Percentiles rank a stretch among this genome's conserved stretches.
These are phyloP conservation scores for Saprolegnia diclina DNA, from an alignment of 352 stramenopile species.

Conservation along the genomic window DNA sequence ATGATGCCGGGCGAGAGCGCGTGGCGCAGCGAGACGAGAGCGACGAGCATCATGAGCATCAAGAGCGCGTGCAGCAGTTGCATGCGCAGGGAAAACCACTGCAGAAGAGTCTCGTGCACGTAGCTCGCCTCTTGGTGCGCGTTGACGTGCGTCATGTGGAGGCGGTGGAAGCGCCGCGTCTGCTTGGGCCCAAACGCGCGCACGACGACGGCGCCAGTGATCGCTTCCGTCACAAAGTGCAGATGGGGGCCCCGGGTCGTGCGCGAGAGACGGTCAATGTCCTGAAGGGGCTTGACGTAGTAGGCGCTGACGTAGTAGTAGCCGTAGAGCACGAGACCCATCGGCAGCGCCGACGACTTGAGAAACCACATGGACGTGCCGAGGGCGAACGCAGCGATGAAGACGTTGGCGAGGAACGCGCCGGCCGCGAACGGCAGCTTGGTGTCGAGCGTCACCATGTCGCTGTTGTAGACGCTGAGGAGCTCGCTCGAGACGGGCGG, in stretches of 20 bases:
- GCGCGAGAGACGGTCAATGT: slow-evolving; percentile 29
- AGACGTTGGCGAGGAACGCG: neutral
- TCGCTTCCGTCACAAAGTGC: neutral
- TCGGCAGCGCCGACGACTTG: neutral
- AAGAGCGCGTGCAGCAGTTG: slow-evolving; percentile 37
- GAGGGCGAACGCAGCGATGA: neutral
- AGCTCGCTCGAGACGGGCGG: neutral
- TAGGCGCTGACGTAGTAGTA: slow-evolving; percentile 77
- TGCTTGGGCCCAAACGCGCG: slow-evolving; percentile 29
- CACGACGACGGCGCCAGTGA: neutral
- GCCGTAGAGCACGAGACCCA: neutral
- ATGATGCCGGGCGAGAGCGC: neutral
- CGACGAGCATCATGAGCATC: slow-evolving; percentile 21
- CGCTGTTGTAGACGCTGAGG: neutral
- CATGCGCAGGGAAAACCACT: slow-evolving; percentile 45
- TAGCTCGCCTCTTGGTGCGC: slow-evolving; percentile 28
- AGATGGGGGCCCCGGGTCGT: slow-evolving; percentile 28
- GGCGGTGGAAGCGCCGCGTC: slow-evolving; percentile 2
- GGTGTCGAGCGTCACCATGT: neutral
- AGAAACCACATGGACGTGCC: slow-evolving; percentile 6
- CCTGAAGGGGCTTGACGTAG: slow-evolving; percentile 41
- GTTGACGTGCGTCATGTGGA: slow-evolving; percentile 28
- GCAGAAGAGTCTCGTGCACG: slow-evolving; percentile 29
- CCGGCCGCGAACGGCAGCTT: neutral
- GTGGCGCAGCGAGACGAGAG: neutral